Conservation (phyloP, 805 yeast genomes). For the Saccharomycopsis oosterbeekiorum region DNA sequence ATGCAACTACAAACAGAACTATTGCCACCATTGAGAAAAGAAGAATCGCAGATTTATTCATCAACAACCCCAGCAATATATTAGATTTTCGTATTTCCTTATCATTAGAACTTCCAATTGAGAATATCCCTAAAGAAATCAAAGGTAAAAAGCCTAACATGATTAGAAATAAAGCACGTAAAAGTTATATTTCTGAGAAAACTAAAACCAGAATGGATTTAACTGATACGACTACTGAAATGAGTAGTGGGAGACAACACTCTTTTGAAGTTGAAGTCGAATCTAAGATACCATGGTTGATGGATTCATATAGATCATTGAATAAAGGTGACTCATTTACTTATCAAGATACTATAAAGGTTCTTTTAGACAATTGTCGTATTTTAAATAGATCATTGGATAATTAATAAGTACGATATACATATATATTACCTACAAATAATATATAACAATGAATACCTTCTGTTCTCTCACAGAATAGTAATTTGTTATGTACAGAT, state of each 20-base stretch:
- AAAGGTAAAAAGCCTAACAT: constrained; percentile 41
- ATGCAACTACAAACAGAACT: constrained; percentile 54
- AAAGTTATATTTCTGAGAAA: constrained; percentile 61
- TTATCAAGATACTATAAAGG: constrained; percentile 49
- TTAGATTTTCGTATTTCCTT: constrained; percentile 71
- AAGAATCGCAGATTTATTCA: constrained; percentile 59
- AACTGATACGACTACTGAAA: constrained; percentile 40
- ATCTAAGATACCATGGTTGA: constrained; percentile 34
- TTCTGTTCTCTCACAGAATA: too few species aligned
- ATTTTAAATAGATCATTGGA: constrained; percentile 23
- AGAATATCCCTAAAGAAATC: constrained; percentile 46
- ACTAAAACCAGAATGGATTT: constrained; percentile 67
- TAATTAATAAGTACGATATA: not conserved
- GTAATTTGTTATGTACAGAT: too few species aligned
- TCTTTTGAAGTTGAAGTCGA: constrained; percentile 43
- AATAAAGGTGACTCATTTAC: constrained; percentile 36
- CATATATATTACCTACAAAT: not conserved
- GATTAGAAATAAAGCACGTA: constrained; percentile 65
- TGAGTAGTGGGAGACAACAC: constrained; percentile 17
- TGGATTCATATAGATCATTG: constrained; percentile 32
- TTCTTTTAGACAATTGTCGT: constrained; percentile 52
- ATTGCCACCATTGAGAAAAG: constrained; percentile 65
- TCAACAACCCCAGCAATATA: constrained; percentile 66
- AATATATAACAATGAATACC: not conserved
- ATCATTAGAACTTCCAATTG: constrained; percentile 66